phyloP scores from a whole-genome alignment of 495 filamentous ascomycete species.

The Astrothelium macrocarpum region DNA sequence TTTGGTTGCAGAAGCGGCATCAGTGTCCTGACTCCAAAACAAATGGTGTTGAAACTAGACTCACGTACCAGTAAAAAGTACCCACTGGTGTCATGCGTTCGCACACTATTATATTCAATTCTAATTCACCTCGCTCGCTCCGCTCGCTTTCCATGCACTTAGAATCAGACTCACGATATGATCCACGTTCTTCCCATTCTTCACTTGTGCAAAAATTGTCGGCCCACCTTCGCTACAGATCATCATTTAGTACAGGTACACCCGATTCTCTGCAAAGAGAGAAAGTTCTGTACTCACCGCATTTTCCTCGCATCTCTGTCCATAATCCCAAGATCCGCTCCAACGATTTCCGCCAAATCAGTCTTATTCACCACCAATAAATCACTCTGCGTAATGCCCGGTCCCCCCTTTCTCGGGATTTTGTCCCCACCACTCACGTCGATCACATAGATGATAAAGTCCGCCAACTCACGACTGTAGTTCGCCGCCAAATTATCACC shows the following conservation, averaged over 20 bases:
- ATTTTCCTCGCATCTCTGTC: slow-evolving; percentile 91
- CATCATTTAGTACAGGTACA: neutral
- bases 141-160: slow-evolving; percentile 85
- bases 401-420: slow-evolving; percentile 89
- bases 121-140: slow-evolving; percentile 53
- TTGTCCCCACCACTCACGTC: slow-evolving; percentile 97
- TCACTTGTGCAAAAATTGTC: slow-evolving; percentile 95
- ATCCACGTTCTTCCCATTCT: slow-evolving; percentile 74
- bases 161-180: slow-evolving; percentile 81
- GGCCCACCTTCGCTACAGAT: slow-evolving; percentile 65
- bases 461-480: slow-evolving; percentile 85
- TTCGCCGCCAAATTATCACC: slow-evolving; percentile 97
- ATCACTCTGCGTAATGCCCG: slow-evolving; percentile 92
- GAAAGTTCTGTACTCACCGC: slow-evolving; percentile 36
- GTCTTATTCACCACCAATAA: slow-evolving; percentile 93
- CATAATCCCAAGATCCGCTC: slow-evolving; percentile 88
- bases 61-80: no score
- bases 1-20: no score
- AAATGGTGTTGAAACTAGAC: no score
- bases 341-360: slow-evolving; percentile 82
- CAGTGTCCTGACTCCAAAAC: no score
- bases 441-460: slow-evolving; percentile 97
- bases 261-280: neutral
- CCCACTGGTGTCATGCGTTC: neutral
- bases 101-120: slow-evolving; percentile 22